Conservation (phyloP, 148 eudicot species). For the Drosera capensis region DNA sequence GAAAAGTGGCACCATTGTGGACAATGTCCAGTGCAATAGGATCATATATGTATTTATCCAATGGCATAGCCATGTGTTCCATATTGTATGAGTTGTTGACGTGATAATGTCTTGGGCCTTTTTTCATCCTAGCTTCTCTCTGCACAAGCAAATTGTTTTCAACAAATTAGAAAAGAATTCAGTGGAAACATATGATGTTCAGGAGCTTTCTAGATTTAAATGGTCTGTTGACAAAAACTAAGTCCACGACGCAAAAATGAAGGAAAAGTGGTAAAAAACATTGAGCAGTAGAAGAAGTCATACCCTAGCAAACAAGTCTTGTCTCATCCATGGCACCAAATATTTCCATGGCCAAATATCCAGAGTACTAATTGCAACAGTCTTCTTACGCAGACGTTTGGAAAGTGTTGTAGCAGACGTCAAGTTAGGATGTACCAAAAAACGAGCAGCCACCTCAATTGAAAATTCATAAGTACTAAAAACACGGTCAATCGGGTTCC, state of each 20-base stretch:
- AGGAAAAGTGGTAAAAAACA: too few relatives aligned
- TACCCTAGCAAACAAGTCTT: constrained; percentile 91
- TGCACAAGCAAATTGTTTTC: constrained; percentile 13
- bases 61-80: constrained; percentile 70
- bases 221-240: too few relatives aligned
- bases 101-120: constrained; percentile 12
- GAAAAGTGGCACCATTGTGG: constrained; percentile 97
- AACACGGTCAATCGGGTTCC: constrained; percentile 84
- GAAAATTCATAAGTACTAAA: constrained; percentile 93
- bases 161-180: neutral
- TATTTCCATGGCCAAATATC: constrained; percentile 99
- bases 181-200: too few relatives aligned
- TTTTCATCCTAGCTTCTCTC: constrained; percentile 59
- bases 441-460: constrained; percentile 88
- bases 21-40: constrained; percentile 74
- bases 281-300: constrained; percentile 8
- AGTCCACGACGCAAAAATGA: too few relatives aligned
- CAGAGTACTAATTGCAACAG: constrained; percentile 49
- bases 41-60: constrained; percentile 58
- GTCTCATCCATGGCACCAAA: constrained; percentile 98
- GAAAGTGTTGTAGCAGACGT: constrained; percentile 50
- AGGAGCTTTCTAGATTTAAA: too few relatives aligned
- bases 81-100: constrained; percentile 56
- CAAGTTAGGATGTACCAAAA: constrained; percentile 78
- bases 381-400: constrained; percentile 40